These are phyloP conservation scores for Aureobasidium sp. DNA, from an alignment of 2,329 filamentous ascomycete species.

Conservation along the genomic window DNA sequence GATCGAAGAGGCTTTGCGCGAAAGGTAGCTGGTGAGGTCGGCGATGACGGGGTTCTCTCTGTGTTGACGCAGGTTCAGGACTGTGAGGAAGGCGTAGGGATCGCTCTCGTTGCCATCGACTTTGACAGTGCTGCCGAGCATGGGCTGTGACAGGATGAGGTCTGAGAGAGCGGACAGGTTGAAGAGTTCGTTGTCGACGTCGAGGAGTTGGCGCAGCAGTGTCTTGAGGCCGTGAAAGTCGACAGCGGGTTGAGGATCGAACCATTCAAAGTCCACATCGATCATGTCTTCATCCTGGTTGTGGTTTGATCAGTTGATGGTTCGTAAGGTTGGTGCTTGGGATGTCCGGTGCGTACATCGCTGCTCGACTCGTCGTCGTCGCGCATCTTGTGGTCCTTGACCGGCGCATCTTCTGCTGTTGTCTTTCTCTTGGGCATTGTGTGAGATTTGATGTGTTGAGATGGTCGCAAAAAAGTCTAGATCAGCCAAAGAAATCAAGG, in stretches of 20 bases:
- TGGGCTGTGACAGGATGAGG: constrained; percentile 76
- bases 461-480: background rate
- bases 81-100: constrained; percentile 85
- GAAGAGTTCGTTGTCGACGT: constrained; percentile 77
- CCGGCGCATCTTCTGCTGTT: constrained; percentile 38
- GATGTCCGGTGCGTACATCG: constrained; percentile 19
- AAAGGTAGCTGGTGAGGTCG: constrained; percentile 64
- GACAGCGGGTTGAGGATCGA: constrained; percentile 80
- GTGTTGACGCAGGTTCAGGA: constrained; percentile 75
- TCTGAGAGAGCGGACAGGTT: constrained; percentile 82
- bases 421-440: constrained; percentile 48
- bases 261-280: constrained; percentile 97
- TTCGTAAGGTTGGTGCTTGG: background rate
- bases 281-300: constrained; percentile 78
- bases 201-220: constrained; percentile 83
- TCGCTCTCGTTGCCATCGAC: constrained; percentile 92
- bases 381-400: constrained; percentile 37
- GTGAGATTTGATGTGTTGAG: background rate
- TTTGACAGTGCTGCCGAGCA: constrained; percentile 91
- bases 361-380: constrained; percentile 29
- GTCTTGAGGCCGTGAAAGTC: constrained; percentile 95
- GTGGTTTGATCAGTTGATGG: constrained; percentile 1
- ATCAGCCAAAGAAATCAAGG: background rate
- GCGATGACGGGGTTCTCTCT: constrained; percentile 64
- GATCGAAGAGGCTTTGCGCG: constrained; percentile 46